Base-by-base conservation (phyloP, 2,329 filamentous ascomycete genomes). In the Cordyceps militaris region DNA sequence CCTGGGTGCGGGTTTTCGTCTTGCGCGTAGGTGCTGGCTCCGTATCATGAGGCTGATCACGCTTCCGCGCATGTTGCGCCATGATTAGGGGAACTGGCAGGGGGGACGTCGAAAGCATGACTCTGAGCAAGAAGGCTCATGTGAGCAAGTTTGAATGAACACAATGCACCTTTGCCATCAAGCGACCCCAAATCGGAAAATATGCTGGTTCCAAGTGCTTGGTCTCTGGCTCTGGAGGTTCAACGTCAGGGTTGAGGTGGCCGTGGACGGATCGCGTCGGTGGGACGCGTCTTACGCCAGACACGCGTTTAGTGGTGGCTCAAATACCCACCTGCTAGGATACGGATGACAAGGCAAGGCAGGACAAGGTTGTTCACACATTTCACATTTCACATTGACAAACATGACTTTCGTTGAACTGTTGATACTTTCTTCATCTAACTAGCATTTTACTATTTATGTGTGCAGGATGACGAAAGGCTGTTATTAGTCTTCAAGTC, bases 41-140 rank as follows among this genome's bases (percentile, higher is more conserved):
- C 13, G 24, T 11, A 40, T 67, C 61, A 62, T 75, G 72, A 47
- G 69, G 69, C 61, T 66, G 66, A 50, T 70, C 61, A 60, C 73
- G 72, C 61, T 74, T 75, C 30, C 67, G 59, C 2, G 66, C 61
- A 1, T 65, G 66, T 42, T 70, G 70, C 38, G 70, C 63, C 24
- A 82, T 81, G 65, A 76, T 82, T 7, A 74, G 70, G 2, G 82
- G 81, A 59, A 82, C 82, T 26, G 74, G 66, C 21, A 84, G 70
- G 2, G 84, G 81, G 14, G 85, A 85, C 40, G 80, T 75, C 38
- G 79, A 75, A 26, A 82, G 72, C 83, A 88, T 87, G 44, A 64
- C 74, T 59, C 28, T 8, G 28, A 19, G 19, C 47, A 43, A 44
- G n/a, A 11, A 13, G 21, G 13, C 23, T 57, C 13, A 44, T 48